Evolutionary conservation across 805 yeast genomes (phyloP).

Genomic region (Tetrapisispora pingtungensis): DNA sequence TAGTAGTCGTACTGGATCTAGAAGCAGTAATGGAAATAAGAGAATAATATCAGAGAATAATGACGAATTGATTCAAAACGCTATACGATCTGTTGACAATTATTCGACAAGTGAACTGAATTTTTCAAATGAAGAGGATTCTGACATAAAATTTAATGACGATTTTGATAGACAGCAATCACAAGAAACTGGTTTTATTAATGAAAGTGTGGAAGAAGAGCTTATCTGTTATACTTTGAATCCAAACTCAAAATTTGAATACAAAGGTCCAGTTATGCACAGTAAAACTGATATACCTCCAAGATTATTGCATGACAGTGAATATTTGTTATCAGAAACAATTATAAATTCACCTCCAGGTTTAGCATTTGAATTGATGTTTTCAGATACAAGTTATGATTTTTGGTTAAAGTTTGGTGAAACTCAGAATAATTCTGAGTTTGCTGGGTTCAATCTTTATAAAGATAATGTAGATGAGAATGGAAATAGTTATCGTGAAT

Average conservation of each 20-base stretch:
- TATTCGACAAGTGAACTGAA: slow-evolving; percentile 6
- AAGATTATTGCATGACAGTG: slow-evolving; percentile 37
- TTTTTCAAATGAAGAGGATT: background rate
- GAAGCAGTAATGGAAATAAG: background rate
- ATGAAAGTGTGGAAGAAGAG: background rate
- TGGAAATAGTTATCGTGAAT: slow-evolving; percentile 40
- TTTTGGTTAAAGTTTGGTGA: slow-evolving; percentile 36
- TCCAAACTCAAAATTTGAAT: slow-evolving; percentile 25
- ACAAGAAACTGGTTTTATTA: slow-evolving; percentile 9
- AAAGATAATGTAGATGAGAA: slow-evolving; percentile 28
- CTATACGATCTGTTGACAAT: slow-evolving; percentile 39
- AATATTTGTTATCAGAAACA: slow-evolving; percentile 43
- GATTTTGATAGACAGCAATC: background rate
- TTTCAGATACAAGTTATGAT: slow-evolving; percentile 45
- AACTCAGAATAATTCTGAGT: slow-evolving; percentile 31
- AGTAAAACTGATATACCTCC: slow-evolving; percentile 42
- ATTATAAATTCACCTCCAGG: slow-evolving; percentile 67
- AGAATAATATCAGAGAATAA: slow-evolving; percentile 7
- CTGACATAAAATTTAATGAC: background rate
- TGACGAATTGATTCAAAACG: slow-evolving; percentile 25
- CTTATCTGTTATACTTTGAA: background rate
- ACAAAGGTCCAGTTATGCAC: slow-evolving; percentile 60
- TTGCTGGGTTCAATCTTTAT: slow-evolving; percentile 29
- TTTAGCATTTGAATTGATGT: slow-evolving; percentile 54
- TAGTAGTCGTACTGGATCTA: background rate